A percentile compares a stretch with the other conserved stretches of the same genome.
phyloP scores from a whole-genome alignment of 2,329 filamentous ascomycete species.

The Trichophyton simii region DNA sequence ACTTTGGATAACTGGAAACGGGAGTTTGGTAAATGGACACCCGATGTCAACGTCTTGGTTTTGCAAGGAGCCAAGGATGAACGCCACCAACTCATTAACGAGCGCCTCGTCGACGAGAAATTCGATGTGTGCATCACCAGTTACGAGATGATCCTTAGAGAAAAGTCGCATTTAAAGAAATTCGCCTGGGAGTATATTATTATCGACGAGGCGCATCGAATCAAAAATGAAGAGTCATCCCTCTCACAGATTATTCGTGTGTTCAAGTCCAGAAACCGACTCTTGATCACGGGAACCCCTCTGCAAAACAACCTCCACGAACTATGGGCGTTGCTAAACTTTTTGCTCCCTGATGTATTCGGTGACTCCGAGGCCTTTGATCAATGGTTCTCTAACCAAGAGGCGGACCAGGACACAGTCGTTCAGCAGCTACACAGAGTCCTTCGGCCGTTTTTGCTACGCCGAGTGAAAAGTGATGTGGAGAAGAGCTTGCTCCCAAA shows the following conservation, averaged over 20 bases:
- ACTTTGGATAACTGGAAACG: slow-evolving; percentile 97
- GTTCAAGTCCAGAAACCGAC: slow-evolving; percentile 87
- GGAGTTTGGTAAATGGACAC: slow-evolving; percentile 88
- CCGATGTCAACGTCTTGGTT: slow-evolving; percentile 86
- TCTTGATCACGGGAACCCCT: slow-evolving; percentile 92
- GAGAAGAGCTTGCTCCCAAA: slow-evolving; percentile 96
- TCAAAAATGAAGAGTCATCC: slow-evolving; percentile 98
- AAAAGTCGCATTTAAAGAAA: slow-evolving; percentile 90
- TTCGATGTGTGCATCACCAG: slow-evolving; percentile 98
- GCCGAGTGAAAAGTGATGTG: slow-evolving; percentile 92
- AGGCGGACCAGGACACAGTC: slow-evolving; percentile 83
- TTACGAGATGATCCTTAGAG: slow-evolving; percentile 96
- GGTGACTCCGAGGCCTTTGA: slow-evolving; percentile 94
- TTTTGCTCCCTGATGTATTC: slow-evolving; percentile 94
- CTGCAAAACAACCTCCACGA: slow-evolving; percentile 97
- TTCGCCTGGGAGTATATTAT: slow-evolving; percentile 99
- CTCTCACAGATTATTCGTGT: slow-evolving; percentile 90
- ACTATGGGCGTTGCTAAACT: slow-evolving; percentile 93
- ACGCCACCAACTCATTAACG: slow-evolving; percentile 73
- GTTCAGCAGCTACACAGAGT: slow-evolving; percentile 93
- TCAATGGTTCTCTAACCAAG: slow-evolving; percentile 90
- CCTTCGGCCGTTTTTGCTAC: slow-evolving; percentile 80
- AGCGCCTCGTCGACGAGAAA: slow-evolving; percentile 81
- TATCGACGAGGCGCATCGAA: slow-evolving; percentile 93
- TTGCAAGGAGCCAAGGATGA: slow-evolving; percentile 93